phyloP scores from a whole-genome alignment of 2,329 filamentous ascomycete genomes.

The Aspergillus sp. region DNA sequence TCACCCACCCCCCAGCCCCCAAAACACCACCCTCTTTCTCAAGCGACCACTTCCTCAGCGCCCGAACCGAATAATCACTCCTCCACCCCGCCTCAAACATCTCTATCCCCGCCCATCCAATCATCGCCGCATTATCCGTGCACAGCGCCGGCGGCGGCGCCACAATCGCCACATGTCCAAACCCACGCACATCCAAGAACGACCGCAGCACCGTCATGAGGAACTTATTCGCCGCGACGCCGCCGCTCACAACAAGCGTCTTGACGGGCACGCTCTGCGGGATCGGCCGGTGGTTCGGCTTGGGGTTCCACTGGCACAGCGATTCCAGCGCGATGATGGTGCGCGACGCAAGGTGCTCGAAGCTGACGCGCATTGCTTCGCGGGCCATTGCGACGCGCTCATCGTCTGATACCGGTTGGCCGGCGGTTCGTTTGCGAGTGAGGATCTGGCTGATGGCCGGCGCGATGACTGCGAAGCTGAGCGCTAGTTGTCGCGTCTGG shows the following conservation, averaged over 20 bases:
- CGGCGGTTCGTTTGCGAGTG: conserved; percentile 34
- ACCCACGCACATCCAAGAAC: conserved; percentile 68
- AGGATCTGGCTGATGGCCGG: conserved; percentile 63
- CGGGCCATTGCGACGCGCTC: conserved; percentile 70
- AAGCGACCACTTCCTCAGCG: conserved; percentile 71
- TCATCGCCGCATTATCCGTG: conserved; percentile 97
- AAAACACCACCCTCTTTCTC: conserved; percentile 47
- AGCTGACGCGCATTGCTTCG: conserved; percentile 75
- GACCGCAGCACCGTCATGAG: conserved; percentile 65
- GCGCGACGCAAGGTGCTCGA: conserved; percentile 81
- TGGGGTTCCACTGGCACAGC: conserved; percentile 2
- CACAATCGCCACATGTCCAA: conserved; percentile 59
- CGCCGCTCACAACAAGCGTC: conserved; percentile 80
- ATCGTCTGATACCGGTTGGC: conserved; percentile 45
- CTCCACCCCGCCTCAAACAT: conserved; percentile 81
- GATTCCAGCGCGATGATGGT: conserved; percentile 67
- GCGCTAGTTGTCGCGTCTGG: conserved; percentile 59
- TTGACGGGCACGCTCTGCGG: conserved; percentile 36
- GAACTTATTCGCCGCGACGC: conserved; percentile 83
- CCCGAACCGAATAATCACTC: conserved; percentile 59
- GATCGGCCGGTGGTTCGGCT: neutral
- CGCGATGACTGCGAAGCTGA: conserved; percentile 73
- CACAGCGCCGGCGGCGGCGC: conserved; percentile 78
- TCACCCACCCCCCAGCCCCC: neutral
- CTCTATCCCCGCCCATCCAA: conserved; percentile 88